phyloP scores from a whole-genome alignment of 352 stramenopile species.

The Plasmopara muralis region DNA sequence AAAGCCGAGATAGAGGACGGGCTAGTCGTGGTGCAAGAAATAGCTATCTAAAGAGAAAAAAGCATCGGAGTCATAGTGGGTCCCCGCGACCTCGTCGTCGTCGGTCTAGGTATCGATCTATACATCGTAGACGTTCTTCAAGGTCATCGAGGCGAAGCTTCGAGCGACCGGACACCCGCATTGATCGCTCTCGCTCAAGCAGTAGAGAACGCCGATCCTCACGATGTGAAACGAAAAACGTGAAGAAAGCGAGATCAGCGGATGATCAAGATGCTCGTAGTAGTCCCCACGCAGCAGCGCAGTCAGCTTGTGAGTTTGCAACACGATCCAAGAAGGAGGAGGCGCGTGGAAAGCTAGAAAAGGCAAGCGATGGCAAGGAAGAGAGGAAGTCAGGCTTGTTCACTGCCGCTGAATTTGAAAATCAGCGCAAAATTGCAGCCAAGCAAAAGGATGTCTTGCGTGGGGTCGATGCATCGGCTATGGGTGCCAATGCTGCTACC shows the following conservation, averaged over 20 bases:
- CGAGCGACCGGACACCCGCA: conserved; percentile 4
- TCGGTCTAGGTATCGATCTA: conserved; percentile 14
- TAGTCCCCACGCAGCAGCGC: background rate
- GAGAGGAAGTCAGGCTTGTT: conserved; percentile 56
- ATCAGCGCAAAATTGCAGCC: conserved; percentile 42
- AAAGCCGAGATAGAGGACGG: conserved; percentile 7
- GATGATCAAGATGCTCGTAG: conserved; percentile 1
- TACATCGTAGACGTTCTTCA: conserved; percentile 9
- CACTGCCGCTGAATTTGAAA: conserved; percentile 58
- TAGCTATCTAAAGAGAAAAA: conserved; percentile 11
- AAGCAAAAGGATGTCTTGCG: conserved; percentile 50
- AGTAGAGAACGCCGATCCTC: conserved; percentile 9
- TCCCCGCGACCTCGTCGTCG: conserved; percentile 13
- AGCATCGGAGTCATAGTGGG: conserved; percentile 14
- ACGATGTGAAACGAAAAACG: conserved; percentile 1
- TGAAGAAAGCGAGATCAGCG: conserved; percentile 5
- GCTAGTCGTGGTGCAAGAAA: background rate
- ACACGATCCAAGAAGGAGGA: conserved; percentile 1
- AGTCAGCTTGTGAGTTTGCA: background rate
- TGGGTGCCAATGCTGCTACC: conserved; percentile 72
- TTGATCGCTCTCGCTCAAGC: conserved; percentile 20
- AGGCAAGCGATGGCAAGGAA: conserved; percentile 4
- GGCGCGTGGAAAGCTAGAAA: conserved; percentile 4
- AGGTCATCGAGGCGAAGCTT: conserved; percentile 21
- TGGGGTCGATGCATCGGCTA: conserved; percentile 43